Evolutionary conservation across 2,329 filamentous ascomycete genomes (phyloP).

Genomic region (Penicillium sp.): DNA sequence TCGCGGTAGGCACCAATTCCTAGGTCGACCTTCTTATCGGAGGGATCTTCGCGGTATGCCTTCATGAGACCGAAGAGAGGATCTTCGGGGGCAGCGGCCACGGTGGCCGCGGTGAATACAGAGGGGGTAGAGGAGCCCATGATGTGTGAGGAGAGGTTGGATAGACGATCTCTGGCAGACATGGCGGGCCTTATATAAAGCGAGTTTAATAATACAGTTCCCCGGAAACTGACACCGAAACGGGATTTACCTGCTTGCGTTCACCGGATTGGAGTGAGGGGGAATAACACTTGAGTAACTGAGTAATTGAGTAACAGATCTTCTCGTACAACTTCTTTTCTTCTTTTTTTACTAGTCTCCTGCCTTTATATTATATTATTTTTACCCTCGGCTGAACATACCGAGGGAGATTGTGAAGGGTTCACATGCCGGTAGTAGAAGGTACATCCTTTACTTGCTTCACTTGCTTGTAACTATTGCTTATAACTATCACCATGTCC

Average conservation of each 20-base stretch:
- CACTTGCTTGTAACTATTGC: neutral
- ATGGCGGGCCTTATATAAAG: constrained; percentile 5
- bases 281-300: neutral
- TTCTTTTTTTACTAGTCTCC: neutral
- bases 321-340: neutral
- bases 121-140: constrained; percentile 66
- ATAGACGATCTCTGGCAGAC: constrained; percentile 34
- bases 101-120: constrained; percentile 72
- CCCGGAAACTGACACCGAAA: constrained; percentile 29
- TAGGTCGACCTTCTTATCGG: constrained; percentile 83
- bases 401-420: neutral
- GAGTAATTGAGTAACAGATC: neutral
- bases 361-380: neutral
- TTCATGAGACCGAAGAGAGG: constrained; percentile 91
- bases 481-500: no score
- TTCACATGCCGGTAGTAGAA: neutral
- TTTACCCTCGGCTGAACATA: neutral
- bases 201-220: constrained; percentile 7
- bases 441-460: neutral
- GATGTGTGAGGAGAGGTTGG: constrained; percentile 53
- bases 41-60: constrained; percentile 78
- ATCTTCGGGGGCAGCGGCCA: constrained; percentile 92
- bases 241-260: constrained; percentile 35
- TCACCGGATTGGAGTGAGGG: constrained; percentile 35
- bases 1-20: constrained; percentile 95